phyloP scores from a whole-genome alignment of 805 yeast genomes.

The Cyberlindnera japonica region DNA sequence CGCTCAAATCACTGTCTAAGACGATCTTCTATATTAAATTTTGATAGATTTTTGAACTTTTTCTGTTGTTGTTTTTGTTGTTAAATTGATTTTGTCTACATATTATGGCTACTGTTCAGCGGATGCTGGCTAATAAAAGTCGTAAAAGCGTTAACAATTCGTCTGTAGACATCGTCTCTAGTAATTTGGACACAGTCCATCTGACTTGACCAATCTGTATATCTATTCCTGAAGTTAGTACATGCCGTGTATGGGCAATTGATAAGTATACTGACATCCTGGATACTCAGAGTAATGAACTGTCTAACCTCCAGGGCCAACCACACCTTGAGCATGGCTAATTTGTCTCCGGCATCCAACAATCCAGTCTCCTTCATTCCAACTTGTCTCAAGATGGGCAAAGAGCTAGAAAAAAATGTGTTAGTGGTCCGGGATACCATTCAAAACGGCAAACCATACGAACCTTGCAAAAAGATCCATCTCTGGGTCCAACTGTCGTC shows the following conservation, averaged over 20 bases:
- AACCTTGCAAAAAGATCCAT: constrained; percentile 94
- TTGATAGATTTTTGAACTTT: too few relatives aligned
- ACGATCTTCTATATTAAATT: too few relatives aligned
- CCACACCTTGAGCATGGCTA: constrained; percentile 90
- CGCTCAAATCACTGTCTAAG: too few relatives aligned
- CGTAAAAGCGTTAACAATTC: too few relatives aligned
- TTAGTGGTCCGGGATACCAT: constrained; percentile 32
- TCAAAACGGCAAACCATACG: constrained; percentile 47
- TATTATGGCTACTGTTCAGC: too few relatives aligned
- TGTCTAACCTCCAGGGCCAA: constrained; percentile 84
- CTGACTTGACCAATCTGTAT: constrained; percentile 55
- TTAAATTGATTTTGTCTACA: too few relatives aligned
- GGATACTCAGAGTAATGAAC: constrained; percentile 76
- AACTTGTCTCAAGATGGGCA: constrained; percentile 56
- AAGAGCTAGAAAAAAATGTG: constrained; percentile 19
- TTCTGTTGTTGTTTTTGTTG: too few relatives aligned
- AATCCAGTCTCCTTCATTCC: constrained; percentile 68
- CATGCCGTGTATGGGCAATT: neutral
- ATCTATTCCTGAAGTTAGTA: constrained; percentile 31
- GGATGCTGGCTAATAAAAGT: neutral
- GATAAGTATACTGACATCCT: constrained; percentile 52
- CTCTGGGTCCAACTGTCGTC: constrained; percentile 89
- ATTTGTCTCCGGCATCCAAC: constrained; percentile 53
- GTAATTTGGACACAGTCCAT: constrained; percentile 62
- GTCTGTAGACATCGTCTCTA: too few relatives aligned